Conservation (phyloP, 179 eudicot species). For the Beta lomatogona region DNA sequence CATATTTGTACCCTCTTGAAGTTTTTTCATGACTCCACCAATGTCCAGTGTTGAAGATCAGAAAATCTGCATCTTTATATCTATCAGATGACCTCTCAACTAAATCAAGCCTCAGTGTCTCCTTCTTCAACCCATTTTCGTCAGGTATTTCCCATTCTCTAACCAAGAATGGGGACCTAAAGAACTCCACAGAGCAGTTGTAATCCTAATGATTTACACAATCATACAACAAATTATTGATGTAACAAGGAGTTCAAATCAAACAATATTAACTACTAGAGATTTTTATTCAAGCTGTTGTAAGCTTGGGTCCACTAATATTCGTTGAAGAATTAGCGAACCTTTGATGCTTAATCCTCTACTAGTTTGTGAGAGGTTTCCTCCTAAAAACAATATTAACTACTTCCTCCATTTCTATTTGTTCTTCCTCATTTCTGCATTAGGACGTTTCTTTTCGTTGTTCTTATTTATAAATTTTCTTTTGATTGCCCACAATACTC, state of each 20-base stretch:
- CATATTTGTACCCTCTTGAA: slow-evolving; percentile 38
- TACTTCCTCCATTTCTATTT: no score
- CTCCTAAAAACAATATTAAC: not conserved
- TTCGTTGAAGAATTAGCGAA: no score
- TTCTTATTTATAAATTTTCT: no score
- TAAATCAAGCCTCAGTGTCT: slow-evolving; percentile 49
- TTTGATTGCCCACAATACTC: no score
- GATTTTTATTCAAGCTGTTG: no score
- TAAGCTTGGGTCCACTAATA: no score
- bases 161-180: slow-evolving; percentile 63
- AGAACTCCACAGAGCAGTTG: slow-evolving; percentile 66
- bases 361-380: no score
- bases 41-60: slow-evolving; percentile 59
- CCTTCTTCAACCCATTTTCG: slow-evolving; percentile 40
- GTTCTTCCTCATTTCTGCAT: no score
- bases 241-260: not conserved
- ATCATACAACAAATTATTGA: slow-evolving; percentile 14
- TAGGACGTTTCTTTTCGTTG: no score
- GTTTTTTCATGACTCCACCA: slow-evolving; percentile 66
- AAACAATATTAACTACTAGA: not conserved
- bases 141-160: slow-evolving; percentile 56
- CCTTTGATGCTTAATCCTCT: no score
- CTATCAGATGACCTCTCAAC: slow-evolving; percentile 40
- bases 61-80: slow-evolving; percentile 57
- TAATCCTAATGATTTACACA: slow-evolving; percentile 49